A percentile compares a stretch with the other conserved stretches of the same genome.
Conservation (phyloP, 768 basidiomycete genomes). For the Trametes gibbosa region DNA sequence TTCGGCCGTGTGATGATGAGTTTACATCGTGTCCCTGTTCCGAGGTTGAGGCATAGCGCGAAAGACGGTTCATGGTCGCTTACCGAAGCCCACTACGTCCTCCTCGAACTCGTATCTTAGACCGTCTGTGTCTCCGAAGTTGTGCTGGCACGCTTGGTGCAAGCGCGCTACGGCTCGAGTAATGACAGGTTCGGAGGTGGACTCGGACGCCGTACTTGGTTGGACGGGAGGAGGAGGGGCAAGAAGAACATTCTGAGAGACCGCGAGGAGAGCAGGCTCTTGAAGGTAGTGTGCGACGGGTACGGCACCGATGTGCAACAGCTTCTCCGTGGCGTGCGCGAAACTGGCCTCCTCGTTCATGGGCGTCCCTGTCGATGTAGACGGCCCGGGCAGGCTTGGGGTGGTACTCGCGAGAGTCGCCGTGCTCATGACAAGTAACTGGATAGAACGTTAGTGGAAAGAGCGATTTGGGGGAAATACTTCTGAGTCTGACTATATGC, state of each 20-base stretch:
- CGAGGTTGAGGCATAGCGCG: neutral
- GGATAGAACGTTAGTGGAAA: neutral
- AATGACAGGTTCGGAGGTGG: neutral
- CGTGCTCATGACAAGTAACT: neutral
- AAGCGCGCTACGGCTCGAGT: slow-evolving; percentile 13
- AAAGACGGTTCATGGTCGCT: neutral
- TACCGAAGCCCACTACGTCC: slow-evolving; percentile 15
- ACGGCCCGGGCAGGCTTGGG: neutral
- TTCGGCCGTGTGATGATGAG: slow-evolving; percentile 58
- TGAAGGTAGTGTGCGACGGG: slow-evolving; percentile 1
- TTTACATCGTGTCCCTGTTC: slow-evolving; percentile 56
- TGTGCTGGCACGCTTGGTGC: slow-evolving; percentile 27
- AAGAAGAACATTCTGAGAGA: neutral
- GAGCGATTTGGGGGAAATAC: neutral
- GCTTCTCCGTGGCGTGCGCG: slow-evolving; percentile 2
- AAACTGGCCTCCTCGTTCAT: neutral
- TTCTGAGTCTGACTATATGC: neutral
- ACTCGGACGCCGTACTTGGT: neutral
- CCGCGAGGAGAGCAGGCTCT: neutral
- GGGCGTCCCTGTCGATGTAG: neutral
- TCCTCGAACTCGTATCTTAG: slow-evolving; percentile 24
- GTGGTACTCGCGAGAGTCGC: neutral
- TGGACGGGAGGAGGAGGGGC: neutral
- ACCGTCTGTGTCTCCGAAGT: slow-evolving; percentile 23
- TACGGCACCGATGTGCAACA: slow-evolving; percentile 10